Evolutionary conservation across 2,329 filamentous ascomycete species (phyloP).

Genomic region (Penicillium polonicum): DNA sequence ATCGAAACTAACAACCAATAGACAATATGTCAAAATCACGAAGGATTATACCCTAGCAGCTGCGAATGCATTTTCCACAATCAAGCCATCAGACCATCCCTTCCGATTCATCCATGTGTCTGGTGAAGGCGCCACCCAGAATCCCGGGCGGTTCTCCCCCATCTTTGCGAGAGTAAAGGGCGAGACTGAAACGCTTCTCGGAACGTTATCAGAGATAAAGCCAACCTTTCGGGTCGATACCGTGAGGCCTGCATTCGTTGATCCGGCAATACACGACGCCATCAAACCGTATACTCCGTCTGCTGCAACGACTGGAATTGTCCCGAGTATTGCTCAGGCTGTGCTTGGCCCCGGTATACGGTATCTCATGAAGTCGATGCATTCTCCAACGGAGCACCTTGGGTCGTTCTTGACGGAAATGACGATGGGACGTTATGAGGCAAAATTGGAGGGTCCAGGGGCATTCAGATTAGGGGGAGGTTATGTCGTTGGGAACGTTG

Average conservation of each 20-base stretch:
- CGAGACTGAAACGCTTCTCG: conserved; percentile 60
- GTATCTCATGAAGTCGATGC: conserved; percentile 12
- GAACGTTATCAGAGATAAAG: conserved; percentile 49
- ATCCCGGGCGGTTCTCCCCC: conserved; percentile 56
- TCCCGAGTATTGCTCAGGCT: conserved; percentile 28
- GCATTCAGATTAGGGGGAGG: conserved; percentile 16
- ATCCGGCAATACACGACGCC: conserved; percentile 43
- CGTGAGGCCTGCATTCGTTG: conserved; percentile 61
- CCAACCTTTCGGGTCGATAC: conserved; percentile 54
- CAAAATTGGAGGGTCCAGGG: conserved; percentile 12
- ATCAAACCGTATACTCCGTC: conserved; percentile 38
- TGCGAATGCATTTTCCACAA: conserved; percentile 57
- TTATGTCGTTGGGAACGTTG: conserved; percentile 17
- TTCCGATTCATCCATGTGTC: conserved; percentile 74
- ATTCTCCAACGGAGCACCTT: conserved; percentile 49
- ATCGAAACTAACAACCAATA: conserved; percentile 23
- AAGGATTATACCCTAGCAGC: conserved; percentile 64
- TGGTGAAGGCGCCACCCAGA: conserved; percentile 44
- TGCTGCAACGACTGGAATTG: conserved; percentile 23
- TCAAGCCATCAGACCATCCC: conserved; percentile 45
- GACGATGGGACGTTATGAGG: conserved; percentile 33
- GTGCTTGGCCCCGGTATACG: conserved; percentile 22
- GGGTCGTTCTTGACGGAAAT: conserved; percentile 51
- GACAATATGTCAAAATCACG: conserved; percentile 67
- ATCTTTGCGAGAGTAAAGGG: conserved; percentile 67